Evolutionary conservation across 1,139 yeast genomes (phyloP).

Genomic region (Pichia sp.): DNA sequence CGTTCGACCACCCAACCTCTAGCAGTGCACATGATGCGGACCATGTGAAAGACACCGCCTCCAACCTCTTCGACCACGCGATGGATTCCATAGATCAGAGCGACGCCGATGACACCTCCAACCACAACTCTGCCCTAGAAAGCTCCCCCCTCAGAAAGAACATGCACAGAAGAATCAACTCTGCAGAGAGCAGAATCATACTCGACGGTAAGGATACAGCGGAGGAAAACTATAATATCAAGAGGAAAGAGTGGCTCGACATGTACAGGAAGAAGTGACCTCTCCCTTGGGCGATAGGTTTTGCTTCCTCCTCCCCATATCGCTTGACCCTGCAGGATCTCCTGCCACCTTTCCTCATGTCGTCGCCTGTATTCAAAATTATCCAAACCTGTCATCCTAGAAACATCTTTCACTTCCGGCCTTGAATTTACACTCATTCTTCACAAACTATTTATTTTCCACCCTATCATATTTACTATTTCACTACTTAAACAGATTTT

Average conservation of each 20-base stretch:
- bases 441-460: not conserved
- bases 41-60: not conserved
- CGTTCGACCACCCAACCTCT: not conserved
- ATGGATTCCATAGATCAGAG: not conserved
- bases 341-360: not conserved
- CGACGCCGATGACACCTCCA: not conserved
- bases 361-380: too few relatives aligned
- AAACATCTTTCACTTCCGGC: too few relatives aligned
- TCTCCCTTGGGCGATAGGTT: too few relatives aligned
- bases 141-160: slow-evolving; percentile 1
- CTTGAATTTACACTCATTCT: not conserved
- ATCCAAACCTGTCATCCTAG: too few relatives aligned
- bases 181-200: slow-evolving; percentile 9
- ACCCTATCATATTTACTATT: not conserved
- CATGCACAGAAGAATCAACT: slow-evolving; percentile 10
- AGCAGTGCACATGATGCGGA: not conserved
- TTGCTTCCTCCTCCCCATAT: too few relatives aligned
- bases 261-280: slow-evolving; percentile 8
- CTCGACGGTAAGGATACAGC: slow-evolving; percentile 13
- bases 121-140: not conserved
- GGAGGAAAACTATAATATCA: slow-evolving; percentile 20
- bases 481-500: not conserved
- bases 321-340: too few relatives aligned
- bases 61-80: not conserved
- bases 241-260: slow-evolving; percentile 22